Base-by-base conservation (phyloP, 768 basidiomycete species). In the Pleurotus pulmonarius region DNA sequence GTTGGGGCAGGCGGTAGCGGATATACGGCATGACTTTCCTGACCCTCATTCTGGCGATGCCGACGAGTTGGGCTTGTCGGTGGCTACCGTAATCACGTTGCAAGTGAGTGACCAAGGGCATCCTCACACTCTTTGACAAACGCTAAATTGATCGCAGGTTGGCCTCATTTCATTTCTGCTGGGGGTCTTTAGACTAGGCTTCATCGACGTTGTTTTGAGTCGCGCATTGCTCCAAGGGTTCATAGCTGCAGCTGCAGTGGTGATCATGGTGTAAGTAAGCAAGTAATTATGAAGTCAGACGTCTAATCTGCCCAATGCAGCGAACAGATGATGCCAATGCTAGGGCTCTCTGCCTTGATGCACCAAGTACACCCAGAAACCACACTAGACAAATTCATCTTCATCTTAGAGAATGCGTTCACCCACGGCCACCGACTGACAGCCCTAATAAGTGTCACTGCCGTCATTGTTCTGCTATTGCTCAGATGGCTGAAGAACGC, bases 131-230 rank as follows among this genome's bases (percentile, higher is more conserved):
- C 13, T 39, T 20, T 57, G 4, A 45, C 51, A 15, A 48, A 15
- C 38, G 13, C 11, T 18, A 44, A 43, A 26, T 44, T 18, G 15
- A 48, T 46, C 39, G 4, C 59, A 92, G 89, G 89, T 87, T 61
- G 94, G 94, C 39, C 62, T 95, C 29, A 88, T 97, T 60, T 87
- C 92, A 1, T 93, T 92, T 58, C 68, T 90, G 22, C 78, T 97
- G 26, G 95, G 95, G 2, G 82, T 96, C 63, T 87, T 95, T 66
- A 81, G 93, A 22, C 76, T 98, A 8, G 94, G 94, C 2, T 96
- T 96, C 70, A 83, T 96, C 53, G 95, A 98, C 67, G 94, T 96
- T 11, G 90, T 96, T 4, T 80, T 98, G 25, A 93, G 91, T 63
- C 86, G 93, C 52, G 92, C 94, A 3, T 77, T 96, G 12, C 77